Evolutionary conservation across 495 filamentous ascomycete genomes (phyloP), one percentile per base, ranked within the genome.

Genomic region (Daldinia vernicosa): DNA sequence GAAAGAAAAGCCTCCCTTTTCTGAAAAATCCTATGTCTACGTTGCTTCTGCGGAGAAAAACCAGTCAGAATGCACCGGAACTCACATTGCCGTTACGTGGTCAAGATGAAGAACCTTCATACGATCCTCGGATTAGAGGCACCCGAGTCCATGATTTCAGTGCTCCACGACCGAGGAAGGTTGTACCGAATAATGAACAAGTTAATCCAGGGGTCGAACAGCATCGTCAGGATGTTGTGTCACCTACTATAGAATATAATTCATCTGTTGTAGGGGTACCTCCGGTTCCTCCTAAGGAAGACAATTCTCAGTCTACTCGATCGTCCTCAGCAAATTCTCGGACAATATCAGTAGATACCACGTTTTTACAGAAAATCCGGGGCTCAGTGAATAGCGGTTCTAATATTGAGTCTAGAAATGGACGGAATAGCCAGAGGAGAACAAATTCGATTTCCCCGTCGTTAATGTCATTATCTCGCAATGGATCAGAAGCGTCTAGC

Each of bases 81-180:
- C 75, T 83, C 11, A 81, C 84, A 28, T 77, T 89, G n/a, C 86
- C 89, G 4, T 80, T 85, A 4, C 67, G 71, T 28, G 43, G 58
- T 15, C 62, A 51, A 6, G 35, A 37, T 7, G 74, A 74, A 2
- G 75, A 80, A 28, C 78, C 81, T 8, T 74, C 59, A 64, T 95
- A 93, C 71, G 94, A 97, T 74, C 93, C 93, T 17, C 80, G 93
- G 45, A 98, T 98, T 71, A 87, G 88, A 45, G 94, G 94, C 28
- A 95, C 90, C 9, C 86, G 89, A 33, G 88, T 98, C 7, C 94
- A 98, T 79, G 94, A 98, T 77, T 98, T 98, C 69, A 95, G 92
- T 71, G 92, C 90, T 0, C 94, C 94, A 9, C 83, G 93, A 37
- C 85, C 87, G n/a, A 87, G 85, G 55, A 82, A 87, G 51, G 82